Evolutionary conservation across 129 eudicot genomes (phyloP).

Genomic region (Flaveria robusta): DNA sequence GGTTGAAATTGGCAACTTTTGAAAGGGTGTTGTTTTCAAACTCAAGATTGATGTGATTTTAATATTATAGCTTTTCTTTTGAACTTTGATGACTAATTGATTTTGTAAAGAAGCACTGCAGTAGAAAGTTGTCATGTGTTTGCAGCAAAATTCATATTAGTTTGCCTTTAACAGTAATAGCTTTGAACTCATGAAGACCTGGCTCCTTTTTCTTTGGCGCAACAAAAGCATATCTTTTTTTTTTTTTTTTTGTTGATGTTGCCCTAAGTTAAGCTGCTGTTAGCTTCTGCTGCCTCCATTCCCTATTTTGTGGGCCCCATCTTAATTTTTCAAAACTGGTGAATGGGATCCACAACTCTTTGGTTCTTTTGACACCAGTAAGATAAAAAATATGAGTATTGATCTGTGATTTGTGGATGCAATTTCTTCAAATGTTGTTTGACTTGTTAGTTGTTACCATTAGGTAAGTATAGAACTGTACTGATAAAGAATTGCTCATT

Average conservation of each 20-base stretch:
- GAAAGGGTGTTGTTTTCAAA: not conserved
- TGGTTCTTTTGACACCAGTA: not conserved
- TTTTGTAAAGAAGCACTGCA: not conserved
- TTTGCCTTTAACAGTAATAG: not conserved
- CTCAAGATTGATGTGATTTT: not conserved
- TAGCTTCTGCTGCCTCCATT: not conserved
- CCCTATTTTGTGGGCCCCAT: not conserved
- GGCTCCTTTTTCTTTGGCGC: not conserved
- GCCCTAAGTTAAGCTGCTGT: not conserved
- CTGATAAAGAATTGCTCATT: conserved; percentile 23
- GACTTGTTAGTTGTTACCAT: conserved; percentile 3
- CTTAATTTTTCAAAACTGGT: conserved; percentile 1
- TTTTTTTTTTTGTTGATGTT: not conserved
- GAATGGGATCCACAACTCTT: not conserved
- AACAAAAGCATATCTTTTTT: not conserved
- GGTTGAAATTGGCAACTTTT: not conserved
- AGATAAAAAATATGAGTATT: conserved; percentile 1
- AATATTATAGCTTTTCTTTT: not conserved
- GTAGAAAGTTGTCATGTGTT: not conserved
- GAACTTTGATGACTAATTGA: not conserved
- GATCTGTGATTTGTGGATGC: not conserved
- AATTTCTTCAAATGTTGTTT: not conserved
- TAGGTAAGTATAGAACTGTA: conserved; percentile 10
- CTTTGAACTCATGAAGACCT: not conserved
- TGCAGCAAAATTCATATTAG: not conserved